These are phyloP conservation scores for Protostelium mycophagum DNA, from an alignment of 78 protist species.

Conservation along the genomic window DNA sequence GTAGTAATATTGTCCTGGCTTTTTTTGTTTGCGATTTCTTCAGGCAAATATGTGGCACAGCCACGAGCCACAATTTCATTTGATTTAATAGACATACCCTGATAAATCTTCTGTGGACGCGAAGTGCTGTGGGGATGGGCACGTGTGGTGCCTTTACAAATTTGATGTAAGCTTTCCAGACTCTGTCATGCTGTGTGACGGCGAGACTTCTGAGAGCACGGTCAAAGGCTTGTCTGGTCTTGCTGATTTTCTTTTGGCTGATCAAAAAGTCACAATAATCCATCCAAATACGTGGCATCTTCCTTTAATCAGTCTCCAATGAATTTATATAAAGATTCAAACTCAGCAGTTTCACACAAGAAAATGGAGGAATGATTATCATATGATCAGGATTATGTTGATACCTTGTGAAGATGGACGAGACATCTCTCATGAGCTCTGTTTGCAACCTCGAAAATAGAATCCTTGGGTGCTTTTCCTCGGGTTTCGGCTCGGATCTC, in stretches of 20 bases:
- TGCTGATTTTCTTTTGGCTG: conserved; percentile 70
- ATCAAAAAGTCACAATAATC: conserved; percentile 83
- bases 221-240: conserved; percentile 86
- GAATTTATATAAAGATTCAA: conserved; percentile 3
- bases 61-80: too few species aligned
- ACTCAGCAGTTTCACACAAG: background rate
- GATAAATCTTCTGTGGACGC: conserved; percentile 61
- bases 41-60: too few species aligned
- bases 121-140: conserved; percentile 79
- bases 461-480: conserved; percentile 57
- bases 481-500: conserved; percentile 25
- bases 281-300: conserved; percentile 99
- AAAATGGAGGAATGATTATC: background rate
- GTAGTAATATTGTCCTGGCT: too few species aligned
- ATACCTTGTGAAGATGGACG: conserved; percentile 85
- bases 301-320: background rate
- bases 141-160: conserved; percentile 44
- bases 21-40: too few species aligned
- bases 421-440: conserved; percentile 80
- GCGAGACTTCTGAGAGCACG: conserved; percentile 96
- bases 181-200: conserved; percentile 94
- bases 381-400: background rate
- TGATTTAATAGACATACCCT: too few species aligned
- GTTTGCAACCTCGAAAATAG: conserved; percentile 62
- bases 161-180: conserved; percentile 90